Base-by-base conservation (phyloP, 495 filamentous ascomycete genomes). In the Penicillium bialowiezense region DNA sequence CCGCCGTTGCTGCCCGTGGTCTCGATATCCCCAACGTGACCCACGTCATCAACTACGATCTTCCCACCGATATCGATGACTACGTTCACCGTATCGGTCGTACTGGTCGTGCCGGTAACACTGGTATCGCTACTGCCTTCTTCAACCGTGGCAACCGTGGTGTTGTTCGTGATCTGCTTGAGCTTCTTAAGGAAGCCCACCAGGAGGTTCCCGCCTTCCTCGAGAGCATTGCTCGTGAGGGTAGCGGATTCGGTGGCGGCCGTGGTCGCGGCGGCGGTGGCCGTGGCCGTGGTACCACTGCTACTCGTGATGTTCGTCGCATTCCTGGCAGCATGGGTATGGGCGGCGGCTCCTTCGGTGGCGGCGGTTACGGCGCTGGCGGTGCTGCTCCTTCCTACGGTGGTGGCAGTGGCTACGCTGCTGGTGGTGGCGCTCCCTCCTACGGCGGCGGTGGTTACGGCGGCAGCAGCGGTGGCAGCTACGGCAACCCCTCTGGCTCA, bases 141-240 rank as follows among this genome's bases (percentile, higher is more conserved):
- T 97, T 97, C 84, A 98, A 98, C 83, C 93, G 93, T 64, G 91
- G 91, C 59, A 98, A 98, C 81, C 89, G 93, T 55, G 93, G 91
- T 70, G 88, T 98, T 55, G 93, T 96, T 41, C 86, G 90, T 41
- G 95, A 97, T 64, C 80, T 98, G 43, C 82, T 98, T 56, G 95
- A 98, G 29, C 83, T 98, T 23, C 79, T 98, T 46, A 97, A 97
- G 77, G 93, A 98, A 64, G 92, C 92, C 51, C 92, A 97, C 75
- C 93, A 98, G 69, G 93, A 97, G 60, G 84, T 97, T 50, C 93
- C 93, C 21, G 67, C 75, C 23, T 98, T 97, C 82, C 74, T 98
- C 21, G 93, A 97, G 79, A 91, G 85, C 63, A 95, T 97, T 74
- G 91, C 93, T 62, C 90, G 93, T 51, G 93, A 97, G 75, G 87